phyloP scores from a whole-genome alignment of 2,329 filamentous ascomycete genomes.

The Achaetomium macrosporum region DNA sequence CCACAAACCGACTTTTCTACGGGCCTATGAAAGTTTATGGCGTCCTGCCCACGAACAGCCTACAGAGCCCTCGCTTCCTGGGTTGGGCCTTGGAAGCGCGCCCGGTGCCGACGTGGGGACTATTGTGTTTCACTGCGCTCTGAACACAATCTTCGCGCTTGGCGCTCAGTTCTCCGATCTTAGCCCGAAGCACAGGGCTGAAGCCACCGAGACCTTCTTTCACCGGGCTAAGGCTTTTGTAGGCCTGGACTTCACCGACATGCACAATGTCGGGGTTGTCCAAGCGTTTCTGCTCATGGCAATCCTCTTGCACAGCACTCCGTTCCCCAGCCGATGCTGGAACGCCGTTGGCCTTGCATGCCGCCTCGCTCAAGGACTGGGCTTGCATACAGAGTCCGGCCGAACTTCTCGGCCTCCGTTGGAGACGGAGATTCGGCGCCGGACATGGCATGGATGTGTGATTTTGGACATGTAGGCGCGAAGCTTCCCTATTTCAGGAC shows the following conservation, averaged over 20 bases:
- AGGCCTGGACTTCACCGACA: constrained; percentile 34
- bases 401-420: constrained; percentile 18
- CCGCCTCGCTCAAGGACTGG: constrained; percentile 36
- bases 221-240: constrained; percentile 32
- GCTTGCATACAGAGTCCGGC: constrained; percentile 31
- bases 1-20: constrained; percentile 36
- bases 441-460: constrained; percentile 26
- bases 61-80: constrained; percentile 5
- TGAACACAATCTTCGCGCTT: constrained; percentile 40
- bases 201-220: constrained; percentile 31
- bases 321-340: constrained; percentile 38
- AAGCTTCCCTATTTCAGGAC: not conserved
- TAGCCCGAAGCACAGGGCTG: constrained; percentile 22
- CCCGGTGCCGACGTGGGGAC: constrained; percentile 30
- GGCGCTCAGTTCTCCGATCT: constrained; percentile 34
- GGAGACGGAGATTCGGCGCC: constrained; percentile 32
- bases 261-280: constrained; percentile 34
- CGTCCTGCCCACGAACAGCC: constrained; percentile 6
- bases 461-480: constrained; percentile 19
- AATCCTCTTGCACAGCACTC: constrained; percentile 36
- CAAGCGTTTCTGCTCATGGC: constrained; percentile 37
- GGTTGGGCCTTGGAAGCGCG: constrained; percentile 32
- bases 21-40: constrained; percentile 37
- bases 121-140: constrained; percentile 36
- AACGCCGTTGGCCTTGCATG: constrained; percentile 38